phyloP scores from a whole-genome alignment of 305 asterid species.

The Andrographis paniculata region DNA sequence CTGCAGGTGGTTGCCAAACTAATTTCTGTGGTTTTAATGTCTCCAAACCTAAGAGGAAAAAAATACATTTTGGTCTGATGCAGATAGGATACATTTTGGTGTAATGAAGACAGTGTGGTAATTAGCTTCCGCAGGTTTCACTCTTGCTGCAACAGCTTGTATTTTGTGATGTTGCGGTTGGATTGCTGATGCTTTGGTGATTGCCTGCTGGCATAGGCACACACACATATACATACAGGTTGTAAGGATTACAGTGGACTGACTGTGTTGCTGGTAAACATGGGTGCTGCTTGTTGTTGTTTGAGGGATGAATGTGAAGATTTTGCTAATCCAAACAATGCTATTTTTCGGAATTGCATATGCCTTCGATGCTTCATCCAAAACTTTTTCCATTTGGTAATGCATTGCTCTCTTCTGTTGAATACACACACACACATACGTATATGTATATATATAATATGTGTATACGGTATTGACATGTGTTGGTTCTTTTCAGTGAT shows the following conservation, averaged over 20 bases:
- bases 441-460: too few species aligned
- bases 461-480: too few species aligned
- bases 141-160: constrained; percentile 32
- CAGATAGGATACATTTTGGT: constrained; percentile 51
- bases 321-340: constrained; percentile 53
- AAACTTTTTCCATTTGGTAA: constrained; percentile 62
- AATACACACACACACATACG: neutral
- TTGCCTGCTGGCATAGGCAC: constrained; percentile 18
- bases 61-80: constrained; percentile 18
- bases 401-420: constrained; percentile 16
- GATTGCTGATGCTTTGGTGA: too few species aligned
- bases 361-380: constrained; percentile 62
- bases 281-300: constrained; percentile 93
- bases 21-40: constrained; percentile 12
- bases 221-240: constrained; percentile 2
- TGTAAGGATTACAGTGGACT: constrained; percentile 15
- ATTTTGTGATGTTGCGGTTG: too few species aligned
- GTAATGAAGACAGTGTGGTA: constrained; percentile 28
- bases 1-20: constrained; percentile 19
- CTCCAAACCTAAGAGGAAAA: constrained; percentile 7
- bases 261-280: constrained; percentile 21
- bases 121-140: constrained; percentile 44
- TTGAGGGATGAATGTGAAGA: constrained; percentile 72
- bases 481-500: neutral
- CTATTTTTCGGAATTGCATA: constrained; percentile 51